These are phyloP conservation scores for Fusarium austroafricanum DNA, from an alignment of 2,329 filamentous ascomycete genomes.

Conservation along the genomic window DNA sequence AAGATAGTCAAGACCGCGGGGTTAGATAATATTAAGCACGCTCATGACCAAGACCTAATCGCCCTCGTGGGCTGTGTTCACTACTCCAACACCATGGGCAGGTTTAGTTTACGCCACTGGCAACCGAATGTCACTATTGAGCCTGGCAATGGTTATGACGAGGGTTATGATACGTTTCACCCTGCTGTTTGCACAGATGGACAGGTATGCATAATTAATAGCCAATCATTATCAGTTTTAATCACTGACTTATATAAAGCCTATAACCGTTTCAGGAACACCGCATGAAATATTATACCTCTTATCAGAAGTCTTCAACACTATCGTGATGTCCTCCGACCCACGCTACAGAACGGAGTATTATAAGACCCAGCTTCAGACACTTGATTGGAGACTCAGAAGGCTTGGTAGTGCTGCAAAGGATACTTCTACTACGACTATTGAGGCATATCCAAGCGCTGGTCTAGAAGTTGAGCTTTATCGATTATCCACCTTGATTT, in stretches of 20 bases:
- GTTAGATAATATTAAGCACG: constrained; percentile 4
- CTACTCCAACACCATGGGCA: constrained; percentile 25
- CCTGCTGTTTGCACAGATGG: constrained; percentile 19
- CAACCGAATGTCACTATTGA: constrained; percentile 2
- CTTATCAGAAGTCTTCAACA: constrained; percentile 27
- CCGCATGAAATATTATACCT: constrained; percentile 27
- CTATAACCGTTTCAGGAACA: not conserved
- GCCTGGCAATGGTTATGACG: accelerated
- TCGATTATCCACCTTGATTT: constrained; percentile 46
- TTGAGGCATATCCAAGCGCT: not conserved
- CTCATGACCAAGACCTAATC: not conserved
- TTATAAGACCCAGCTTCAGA: constrained; percentile 3
- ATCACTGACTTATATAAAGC: not conserved
- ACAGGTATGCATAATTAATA: not conserved
- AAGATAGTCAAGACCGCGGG: constrained; percentile 23
- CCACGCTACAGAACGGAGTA: not conserved
- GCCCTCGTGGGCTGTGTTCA: constrained; percentile 36
- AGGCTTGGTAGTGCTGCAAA: accelerated
- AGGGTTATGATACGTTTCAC: not conserved
- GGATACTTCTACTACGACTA: accelerated
- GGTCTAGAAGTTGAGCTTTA: constrained; percentile 38
- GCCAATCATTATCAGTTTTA: accelerated
- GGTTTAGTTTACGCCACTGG: constrained; percentile 39
- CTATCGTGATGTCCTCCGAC: not conserved
- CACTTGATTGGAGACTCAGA: constrained; percentile 15